Conservation (phyloP, 176 grass and related monocot species). For the Eragrostis nindensis region DNA sequence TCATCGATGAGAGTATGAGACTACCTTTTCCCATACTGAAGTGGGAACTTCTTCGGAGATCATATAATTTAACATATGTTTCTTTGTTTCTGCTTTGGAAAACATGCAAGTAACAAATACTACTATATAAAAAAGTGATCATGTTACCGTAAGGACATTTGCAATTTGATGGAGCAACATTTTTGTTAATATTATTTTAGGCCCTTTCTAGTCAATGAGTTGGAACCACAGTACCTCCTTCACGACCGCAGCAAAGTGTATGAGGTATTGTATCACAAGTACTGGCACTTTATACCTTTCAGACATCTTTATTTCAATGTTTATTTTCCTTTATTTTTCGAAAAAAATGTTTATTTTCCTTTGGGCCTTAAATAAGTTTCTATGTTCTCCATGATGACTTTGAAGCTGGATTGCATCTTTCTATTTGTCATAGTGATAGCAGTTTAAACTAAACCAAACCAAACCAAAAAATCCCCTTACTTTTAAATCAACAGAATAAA, state of each 20-base stretch:
- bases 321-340: not conserved
- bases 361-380: conserved; percentile 1
- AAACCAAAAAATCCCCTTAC: not conserved
- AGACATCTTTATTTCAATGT: conserved; percentile 10
- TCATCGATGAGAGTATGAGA: not conserved
- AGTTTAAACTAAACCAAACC: conserved; percentile 25
- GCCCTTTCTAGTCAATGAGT: conserved; percentile 88
- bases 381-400: conserved; percentile 23
- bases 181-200: conserved; percentile 48
- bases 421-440: conserved; percentile 19
- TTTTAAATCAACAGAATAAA: conserved; percentile 4
- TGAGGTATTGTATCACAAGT: conserved; percentile 63
- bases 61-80: too few species aligned
- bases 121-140: not conserved
- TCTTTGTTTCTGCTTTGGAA: conserved; percentile 15
- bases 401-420: conserved; percentile 42
- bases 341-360: not conserved
- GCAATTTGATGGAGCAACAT: conserved; percentile 5
- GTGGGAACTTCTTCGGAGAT: not conserved
- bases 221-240: conserved; percentile 82
- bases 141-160: conserved; percentile 9
- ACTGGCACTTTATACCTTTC: conserved; percentile 3
- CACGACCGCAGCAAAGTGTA: conserved; percentile 97
- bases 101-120: conserved; percentile 3
- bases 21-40: conserved; percentile 10